These are phyloP conservation scores for Chaetomium tenue DNA, from an alignment of 495 filamentous ascomycete genomes.

Conservation along the genomic window DNA sequence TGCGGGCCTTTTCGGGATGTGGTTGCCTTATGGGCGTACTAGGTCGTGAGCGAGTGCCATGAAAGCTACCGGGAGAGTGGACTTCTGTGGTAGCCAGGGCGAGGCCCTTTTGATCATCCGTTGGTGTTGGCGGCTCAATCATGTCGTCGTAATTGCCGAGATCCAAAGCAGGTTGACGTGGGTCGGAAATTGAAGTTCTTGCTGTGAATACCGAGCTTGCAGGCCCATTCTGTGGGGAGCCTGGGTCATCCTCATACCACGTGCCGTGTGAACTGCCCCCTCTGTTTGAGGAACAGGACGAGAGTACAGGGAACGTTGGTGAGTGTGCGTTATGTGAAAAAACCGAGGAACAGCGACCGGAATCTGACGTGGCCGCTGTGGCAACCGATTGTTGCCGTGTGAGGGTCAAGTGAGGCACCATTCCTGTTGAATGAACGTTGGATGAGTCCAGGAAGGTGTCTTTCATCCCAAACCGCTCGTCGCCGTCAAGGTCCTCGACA, in stretches of 20 bases:
- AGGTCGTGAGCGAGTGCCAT: slow-evolving; percentile 16
- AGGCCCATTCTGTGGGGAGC: slow-evolving; percentile 10
- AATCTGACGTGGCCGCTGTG: slow-evolving; percentile 39
- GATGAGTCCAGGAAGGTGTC: slow-evolving; percentile 23
- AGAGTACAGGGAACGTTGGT: slow-evolving; percentile 20
- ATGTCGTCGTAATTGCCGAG: slow-evolving; percentile 3
- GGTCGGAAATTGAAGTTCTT: slow-evolving; percentile 13
- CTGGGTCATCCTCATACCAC: slow-evolving; percentile 41
- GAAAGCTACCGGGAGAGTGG: background rate
- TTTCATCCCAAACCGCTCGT: slow-evolving; percentile 7
- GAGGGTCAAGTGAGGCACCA: slow-evolving; percentile 32
- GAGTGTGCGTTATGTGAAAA: slow-evolving; percentile 28
- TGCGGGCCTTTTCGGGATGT: slow-evolving; percentile 23
- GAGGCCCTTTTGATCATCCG: background rate
- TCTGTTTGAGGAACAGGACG: slow-evolving; percentile 8
- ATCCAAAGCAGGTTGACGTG: background rate
- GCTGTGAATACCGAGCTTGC: slow-evolving; percentile 4
- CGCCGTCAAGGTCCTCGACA: slow-evolving; percentile 7
- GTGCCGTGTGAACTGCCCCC: slow-evolving; percentile 26
- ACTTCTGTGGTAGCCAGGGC: background rate
- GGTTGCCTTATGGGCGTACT: slow-evolving; percentile 19
- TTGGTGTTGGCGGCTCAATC: background rate
- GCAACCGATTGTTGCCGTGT: slow-evolving; percentile 38
- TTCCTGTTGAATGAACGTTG: slow-evolving; percentile 32
- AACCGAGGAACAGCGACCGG: slow-evolving; percentile 34